Conservation (phyloP, 352 stramenopile species). For the Globisporangium camurandrum region DNA sequence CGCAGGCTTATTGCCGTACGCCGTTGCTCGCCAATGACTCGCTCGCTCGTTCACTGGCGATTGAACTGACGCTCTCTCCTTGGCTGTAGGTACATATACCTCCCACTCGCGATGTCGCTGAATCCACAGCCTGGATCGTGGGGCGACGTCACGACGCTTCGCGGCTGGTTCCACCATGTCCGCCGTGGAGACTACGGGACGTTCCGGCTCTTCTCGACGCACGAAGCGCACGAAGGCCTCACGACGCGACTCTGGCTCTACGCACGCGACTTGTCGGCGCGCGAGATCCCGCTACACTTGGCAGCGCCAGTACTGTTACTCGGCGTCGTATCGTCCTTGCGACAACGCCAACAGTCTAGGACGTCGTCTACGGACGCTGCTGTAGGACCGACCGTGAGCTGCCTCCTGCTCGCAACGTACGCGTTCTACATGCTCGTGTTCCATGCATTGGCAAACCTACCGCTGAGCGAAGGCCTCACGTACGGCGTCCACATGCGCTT, state of each 20-base stretch:
- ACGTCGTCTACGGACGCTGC: too few species aligned
- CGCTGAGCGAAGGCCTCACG: conserved; percentile 86
- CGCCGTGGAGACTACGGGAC: conserved; percentile 91
- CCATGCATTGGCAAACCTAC: conserved; percentile 91
- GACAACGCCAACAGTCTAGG: background rate
- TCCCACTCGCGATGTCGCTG: conserved; percentile 63
- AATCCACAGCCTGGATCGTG: conserved; percentile 87
- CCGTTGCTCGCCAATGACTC: background rate
- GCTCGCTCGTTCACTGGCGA: background rate
- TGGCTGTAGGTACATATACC: conserved; percentile 41
- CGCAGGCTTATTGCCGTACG: conserved; percentile 79
- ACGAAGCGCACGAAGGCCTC: conserved; percentile 51
- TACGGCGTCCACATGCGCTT: conserved; percentile 94
- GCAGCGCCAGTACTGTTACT: conserved; percentile 26
- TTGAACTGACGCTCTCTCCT: background rate
- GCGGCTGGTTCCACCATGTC: conserved; percentile 89
- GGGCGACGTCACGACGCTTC: conserved; percentile 84
- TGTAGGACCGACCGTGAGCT: conserved; percentile 4
- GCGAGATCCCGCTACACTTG: conserved; percentile 45
- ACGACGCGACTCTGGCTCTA: conserved; percentile 68
- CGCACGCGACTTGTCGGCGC: conserved; percentile 45
- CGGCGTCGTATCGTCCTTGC: conserved; percentile 21
- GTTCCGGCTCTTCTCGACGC: conserved; percentile 88
- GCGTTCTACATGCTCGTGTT: conserved; percentile 93
- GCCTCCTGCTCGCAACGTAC: conserved; percentile 47